A percentile compares a stretch with the other conserved stretches of the same genome.
phyloP scores from a whole-genome alignment of 331 rosid genomes.

The Rosa hybrid region DNA sequence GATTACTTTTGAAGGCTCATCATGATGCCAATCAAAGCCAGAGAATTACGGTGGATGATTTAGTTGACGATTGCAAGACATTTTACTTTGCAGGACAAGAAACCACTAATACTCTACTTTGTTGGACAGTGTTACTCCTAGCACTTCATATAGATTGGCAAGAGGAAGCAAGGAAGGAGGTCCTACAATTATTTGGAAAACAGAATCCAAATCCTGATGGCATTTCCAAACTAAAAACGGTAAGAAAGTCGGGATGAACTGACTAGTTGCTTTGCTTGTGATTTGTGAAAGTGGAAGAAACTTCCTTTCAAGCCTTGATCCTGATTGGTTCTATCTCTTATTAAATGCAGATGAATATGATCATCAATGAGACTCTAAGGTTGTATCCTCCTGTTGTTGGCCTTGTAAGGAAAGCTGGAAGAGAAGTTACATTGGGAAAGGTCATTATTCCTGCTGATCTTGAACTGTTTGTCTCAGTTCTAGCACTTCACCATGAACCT shows the following conservation, averaged over 20 bases:
- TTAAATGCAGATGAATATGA: constrained; percentile 16
- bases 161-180: constrained; percentile 28
- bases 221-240: constrained; percentile 18
- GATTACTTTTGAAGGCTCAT: constrained; percentile 28
- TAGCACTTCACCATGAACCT: constrained; percentile 22
- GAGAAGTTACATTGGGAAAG: constrained; percentile 12
- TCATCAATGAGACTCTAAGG: constrained; percentile 19
- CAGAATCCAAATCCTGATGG: constrained; percentile 15
- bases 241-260: background rate
- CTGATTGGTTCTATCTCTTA: background rate
- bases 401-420: background rate
- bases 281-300: background rate
- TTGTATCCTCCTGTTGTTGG: constrained; percentile 5
- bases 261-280: background rate
- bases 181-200: constrained; percentile 12
- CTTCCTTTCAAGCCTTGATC: background rate
- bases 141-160: constrained; percentile 20
- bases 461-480: background rate
- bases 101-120: constrained; percentile 8
- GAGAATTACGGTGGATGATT: constrained; percentile 15
- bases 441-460: constrained; percentile 12
- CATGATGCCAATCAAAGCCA: constrained; percentile 15
- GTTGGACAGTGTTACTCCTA: constrained; percentile 17
- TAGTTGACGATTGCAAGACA: constrained; percentile 22
- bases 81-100: constrained; percentile 24